Percentiles rank a stretch among this genome's conserved stretches.
phyloP scores from a whole-genome alignment of 306 rosid genomes.

The Senna siamea region DNA sequence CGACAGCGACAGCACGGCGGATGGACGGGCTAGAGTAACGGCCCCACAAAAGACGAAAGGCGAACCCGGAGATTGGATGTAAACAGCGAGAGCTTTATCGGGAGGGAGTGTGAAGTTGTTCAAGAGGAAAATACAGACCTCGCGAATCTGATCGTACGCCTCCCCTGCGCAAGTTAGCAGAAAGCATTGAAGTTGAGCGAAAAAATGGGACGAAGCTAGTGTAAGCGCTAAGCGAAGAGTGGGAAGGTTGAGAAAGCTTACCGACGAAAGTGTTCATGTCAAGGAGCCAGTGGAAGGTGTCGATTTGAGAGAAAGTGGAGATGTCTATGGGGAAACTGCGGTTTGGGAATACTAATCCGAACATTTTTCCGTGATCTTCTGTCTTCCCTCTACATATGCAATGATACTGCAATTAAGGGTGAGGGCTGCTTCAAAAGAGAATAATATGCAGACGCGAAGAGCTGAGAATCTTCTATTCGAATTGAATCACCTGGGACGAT shows the following conservation, averaged over 20 bases:
- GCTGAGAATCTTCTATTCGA: neutral
- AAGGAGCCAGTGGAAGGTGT: conserved; percentile 89
- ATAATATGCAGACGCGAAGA: neutral
- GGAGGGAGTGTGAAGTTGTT: conserved; percentile 85
- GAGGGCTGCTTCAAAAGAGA: neutral
- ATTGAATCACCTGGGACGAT: neutral
- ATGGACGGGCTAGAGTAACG: conserved; percentile 72
- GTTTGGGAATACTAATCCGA: conserved; percentile 91
- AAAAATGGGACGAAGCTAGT: neutral
- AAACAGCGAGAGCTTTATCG: conserved; percentile 85
- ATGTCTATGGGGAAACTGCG: conserved; percentile 94
- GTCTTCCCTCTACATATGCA: too few relatives aligned
- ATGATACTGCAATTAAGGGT: neutral
- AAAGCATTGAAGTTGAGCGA: neutral
- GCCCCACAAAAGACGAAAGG: conserved; percentile 83
- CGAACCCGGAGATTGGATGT: conserved; percentile 89
- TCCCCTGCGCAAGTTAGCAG: conserved; percentile 63
- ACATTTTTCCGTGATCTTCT: conserved; percentile 48
- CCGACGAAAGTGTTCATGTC: conserved; percentile 92
- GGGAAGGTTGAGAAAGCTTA: conserved; percentile 27
- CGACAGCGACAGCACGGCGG: conserved; percentile 67
- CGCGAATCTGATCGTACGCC: conserved; percentile 75
- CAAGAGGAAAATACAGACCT: conserved; percentile 83
- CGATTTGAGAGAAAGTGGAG: conserved; percentile 87
- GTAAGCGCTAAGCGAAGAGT: neutral